These are phyloP conservation scores for Allantophomopsis cytisporea DNA, from an alignment of 2,329 filamentous ascomycete genomes.

Conservation along the genomic window DNA sequence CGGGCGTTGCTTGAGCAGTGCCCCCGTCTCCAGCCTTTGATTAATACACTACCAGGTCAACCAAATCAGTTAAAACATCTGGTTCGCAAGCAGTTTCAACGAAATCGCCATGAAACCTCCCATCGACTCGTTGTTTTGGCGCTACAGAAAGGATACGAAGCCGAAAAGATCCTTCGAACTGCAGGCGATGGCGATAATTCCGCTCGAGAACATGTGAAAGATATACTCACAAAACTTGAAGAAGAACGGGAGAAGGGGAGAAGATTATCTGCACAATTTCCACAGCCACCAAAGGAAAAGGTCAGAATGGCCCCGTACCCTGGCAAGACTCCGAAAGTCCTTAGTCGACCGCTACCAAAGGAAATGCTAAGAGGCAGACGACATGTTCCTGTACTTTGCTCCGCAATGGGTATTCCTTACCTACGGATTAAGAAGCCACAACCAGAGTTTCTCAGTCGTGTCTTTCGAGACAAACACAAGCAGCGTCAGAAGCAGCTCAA, in stretches of 20 bases:
- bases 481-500: constrained; percentile 27
- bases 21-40: constrained; percentile 34
- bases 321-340: constrained; percentile 29
- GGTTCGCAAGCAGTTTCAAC: constrained; percentile 46
- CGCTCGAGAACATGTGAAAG: constrained; percentile 9
- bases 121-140: constrained; percentile 44
- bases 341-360: constrained; percentile 33
- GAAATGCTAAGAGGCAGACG: constrained; percentile 34
- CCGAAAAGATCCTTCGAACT: constrained; percentile 13
- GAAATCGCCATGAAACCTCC: constrained; percentile 43
- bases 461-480: constrained; percentile 37
- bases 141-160: constrained; percentile 57
- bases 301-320: constrained; percentile 12
- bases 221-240: constrained; percentile 1
- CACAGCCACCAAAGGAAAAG: constrained; percentile 2
- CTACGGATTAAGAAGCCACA: constrained; percentile 56
- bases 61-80: constrained; percentile 36
- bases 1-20: constrained; percentile 52
- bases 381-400: constrained; percentile 43
- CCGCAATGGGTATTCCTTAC: constrained; percentile 45
- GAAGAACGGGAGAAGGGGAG: constrained; percentile 1
- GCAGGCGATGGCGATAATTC: constrained; percentile 10
- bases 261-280: constrained; percentile 24
- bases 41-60: constrained; percentile 19
- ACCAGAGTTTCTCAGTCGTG: constrained; percentile 38